Base-by-base conservation (phyloP, 768 basidiomycete species). In the Chalciporus sphaerocephalus region DNA sequence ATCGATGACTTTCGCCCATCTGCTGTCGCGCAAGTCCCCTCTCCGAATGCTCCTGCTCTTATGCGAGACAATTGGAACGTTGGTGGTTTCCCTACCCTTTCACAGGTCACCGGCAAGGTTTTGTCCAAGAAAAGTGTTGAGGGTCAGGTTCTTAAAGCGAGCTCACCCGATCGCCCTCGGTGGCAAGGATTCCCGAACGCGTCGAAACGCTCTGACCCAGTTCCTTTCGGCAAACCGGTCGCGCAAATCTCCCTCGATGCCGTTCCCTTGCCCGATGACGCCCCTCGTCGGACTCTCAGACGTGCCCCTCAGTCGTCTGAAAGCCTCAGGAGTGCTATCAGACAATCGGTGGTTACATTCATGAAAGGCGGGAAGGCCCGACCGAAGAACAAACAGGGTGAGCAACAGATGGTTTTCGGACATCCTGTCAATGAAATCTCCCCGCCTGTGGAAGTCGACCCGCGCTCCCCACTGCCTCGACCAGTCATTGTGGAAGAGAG, bases 21-120 rank as follows among this genome's bases (percentile, higher is more conserved):
- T 2, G 20, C 47, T 13, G 6, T 25, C 1, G 41, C 32, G n/a
- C 42, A 33, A 15, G 40, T 6, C n/a, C 13, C 6, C 6, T 24
- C 48, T 11, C 16, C 25, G 0, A 40, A 39, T 15, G 12, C 16
- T 3, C 50, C 39, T 6, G 7, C 39, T 25, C 44, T 7, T 36
- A 42, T 36, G 15, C 25, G 25, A 24, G 27, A 15, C 8, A 45
- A 50, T 11, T 27, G 5, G 21, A 38, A 38, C 5, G n/a, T 28
- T 15, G 32, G 28, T 21, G 46, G 50, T 3, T 46, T 40, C 9
- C 61, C 52, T 20, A 49, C 61, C 7, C 48, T 54, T n/a, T 50
- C 56, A 12, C 52, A 61, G 38, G 48, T 53, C n/a, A 44, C 58
- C 1, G 50, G 41, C 4, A 44, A 42, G 5, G 39, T 56, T 13